phyloP scores from a whole-genome alignment of 768 basidiomycete genomes.

The Leccinum boreale region DNA sequence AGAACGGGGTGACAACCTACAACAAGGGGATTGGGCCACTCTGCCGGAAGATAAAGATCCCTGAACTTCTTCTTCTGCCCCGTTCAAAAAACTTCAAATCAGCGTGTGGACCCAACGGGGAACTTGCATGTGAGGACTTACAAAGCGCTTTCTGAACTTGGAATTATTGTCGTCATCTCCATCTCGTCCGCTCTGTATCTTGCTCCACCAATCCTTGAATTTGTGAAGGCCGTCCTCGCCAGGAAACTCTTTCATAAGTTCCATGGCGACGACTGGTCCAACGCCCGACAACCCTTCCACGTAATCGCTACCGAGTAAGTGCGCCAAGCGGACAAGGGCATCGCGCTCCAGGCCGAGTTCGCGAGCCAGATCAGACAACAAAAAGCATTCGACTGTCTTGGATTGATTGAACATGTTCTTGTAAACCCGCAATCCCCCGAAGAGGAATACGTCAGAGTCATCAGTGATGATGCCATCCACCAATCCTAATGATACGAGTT shows the following conservation, averaged over 20 bases:
- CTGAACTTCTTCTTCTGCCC: constrained; percentile 87
- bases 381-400: constrained; percentile 97
- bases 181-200: constrained; percentile 89
- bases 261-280: constrained; percentile 96
- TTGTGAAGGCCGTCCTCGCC: constrained; percentile 78
- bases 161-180: constrained; percentile 66
- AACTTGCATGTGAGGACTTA: constrained; percentile 39
- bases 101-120: constrained; percentile 3
- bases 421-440: constrained; percentile 92
- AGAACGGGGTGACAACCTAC: constrained; percentile 43
- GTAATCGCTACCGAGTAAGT: constrained; percentile 95
- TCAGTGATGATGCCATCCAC: constrained; percentile 99
- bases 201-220: constrained; percentile 94
- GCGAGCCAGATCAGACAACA: constrained; percentile 75
- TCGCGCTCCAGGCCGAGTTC: constrained; percentile 88
- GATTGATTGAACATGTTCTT: constrained; percentile 99
- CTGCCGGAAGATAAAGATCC: constrained; percentile 68
- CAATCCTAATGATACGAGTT: constrained; percentile 76
- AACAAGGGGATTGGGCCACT: constrained; percentile 93
- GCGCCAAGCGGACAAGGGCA: constrained; percentile 84
- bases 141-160: constrained; percentile 82
- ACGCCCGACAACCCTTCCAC: constrained; percentile 89
- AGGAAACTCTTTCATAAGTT: constrained; percentile 89
- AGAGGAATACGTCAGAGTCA: constrained; percentile 98
- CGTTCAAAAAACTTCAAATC: constrained; percentile 2